phyloP scores from a whole-genome alignment of 2,329 filamentous ascomycete species.

The Arthrobotrys entomopaga region DNA sequence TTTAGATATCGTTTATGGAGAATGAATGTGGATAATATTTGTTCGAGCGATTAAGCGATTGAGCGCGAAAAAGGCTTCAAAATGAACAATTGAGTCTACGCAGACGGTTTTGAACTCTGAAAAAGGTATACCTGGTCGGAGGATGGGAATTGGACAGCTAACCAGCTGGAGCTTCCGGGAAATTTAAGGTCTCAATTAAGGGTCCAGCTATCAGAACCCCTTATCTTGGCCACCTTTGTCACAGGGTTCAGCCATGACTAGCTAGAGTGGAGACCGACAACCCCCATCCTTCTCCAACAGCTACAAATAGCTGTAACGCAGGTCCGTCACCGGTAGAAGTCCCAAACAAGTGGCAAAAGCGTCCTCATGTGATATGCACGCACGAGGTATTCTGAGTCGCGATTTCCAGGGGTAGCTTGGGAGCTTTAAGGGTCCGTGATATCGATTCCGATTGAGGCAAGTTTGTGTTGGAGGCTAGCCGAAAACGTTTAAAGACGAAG shows the following conservation, averaged over 20 bases:
- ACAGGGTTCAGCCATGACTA: not conserved
- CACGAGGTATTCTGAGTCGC: slow-evolving; percentile 4
- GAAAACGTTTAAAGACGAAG: not conserved
- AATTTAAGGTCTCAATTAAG: slow-evolving; percentile 34
- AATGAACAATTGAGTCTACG: not conserved
- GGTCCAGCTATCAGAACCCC: slow-evolving; percentile 25
- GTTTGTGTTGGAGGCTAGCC: slow-evolving; percentile 17
- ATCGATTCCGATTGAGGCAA: slow-evolving; percentile 2
- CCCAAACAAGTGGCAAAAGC: not conserved
- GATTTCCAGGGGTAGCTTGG: slow-evolving; percentile 38
- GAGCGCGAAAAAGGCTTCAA: not conserved
- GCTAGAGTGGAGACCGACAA: slow-evolving; percentile 5
- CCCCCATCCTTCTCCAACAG: slow-evolving; percentile 3
- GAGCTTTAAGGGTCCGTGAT: slow-evolving; percentile 14
- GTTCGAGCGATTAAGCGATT: not conserved
- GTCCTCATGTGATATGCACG: not conserved
- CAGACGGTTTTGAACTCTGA: not conserved
- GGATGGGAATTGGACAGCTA: not conserved
- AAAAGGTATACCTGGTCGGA: not conserved
- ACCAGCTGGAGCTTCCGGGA: not conserved
- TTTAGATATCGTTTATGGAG: not conserved
- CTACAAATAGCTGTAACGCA: not conserved
- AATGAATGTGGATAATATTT: not conserved
- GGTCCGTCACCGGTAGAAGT: not conserved
- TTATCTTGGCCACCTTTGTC: slow-evolving; percentile 33